Conservation (phyloP, 2,329 filamentous ascomycete genomes). For the Arthrobotrys iridis region DNA sequence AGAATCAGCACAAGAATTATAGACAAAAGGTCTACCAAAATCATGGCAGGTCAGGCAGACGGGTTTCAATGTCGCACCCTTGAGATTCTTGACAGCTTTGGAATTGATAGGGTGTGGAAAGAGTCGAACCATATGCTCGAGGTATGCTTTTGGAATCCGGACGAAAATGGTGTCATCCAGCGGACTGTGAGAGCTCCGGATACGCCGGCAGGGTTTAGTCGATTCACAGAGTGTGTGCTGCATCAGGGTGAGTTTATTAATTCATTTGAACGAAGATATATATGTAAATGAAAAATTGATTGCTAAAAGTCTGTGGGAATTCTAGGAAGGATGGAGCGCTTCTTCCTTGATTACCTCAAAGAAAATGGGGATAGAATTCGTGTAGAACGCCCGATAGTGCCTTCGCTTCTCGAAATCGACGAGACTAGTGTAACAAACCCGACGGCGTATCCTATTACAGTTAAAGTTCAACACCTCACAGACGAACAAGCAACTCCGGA, state of each 20-base stretch:
- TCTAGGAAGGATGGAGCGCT: slow-evolving; percentile 69
- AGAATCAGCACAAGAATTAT: slow-evolving; percentile 64
- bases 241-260: slow-evolving; percentile 69
- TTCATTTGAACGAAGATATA: neutral
- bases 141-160: slow-evolving; percentile 71
- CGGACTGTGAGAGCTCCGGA: slow-evolving; percentile 72
- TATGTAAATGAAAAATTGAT: neutral
- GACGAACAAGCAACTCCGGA: slow-evolving; percentile 69
- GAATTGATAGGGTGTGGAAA: slow-evolving; percentile 72
- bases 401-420: slow-evolving; percentile 68
- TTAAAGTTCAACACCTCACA: slow-evolving; percentile 68
- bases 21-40: slow-evolving; percentile 62
- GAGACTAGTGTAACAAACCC: slow-evolving; percentile 65
- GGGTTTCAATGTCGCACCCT: slow-evolving; percentile 73
- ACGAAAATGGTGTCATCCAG: slow-evolving; percentile 68
- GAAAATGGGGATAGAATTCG: slow-evolving; percentile 66
- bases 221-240: slow-evolving; percentile 73
- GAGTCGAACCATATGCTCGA: slow-evolving; percentile 77
- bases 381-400: slow-evolving; percentile 71
- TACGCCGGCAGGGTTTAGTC: slow-evolving; percentile 70
- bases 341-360: slow-evolving; percentile 72
- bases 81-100: slow-evolving; percentile 79
- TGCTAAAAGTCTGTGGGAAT: neutral
- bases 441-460: slow-evolving; percentile 70
- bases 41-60: slow-evolving; percentile 61